These are phyloP conservation scores for Monosporascus sp. DNA, from an alignment of 2,329 filamentous ascomycete genomes.

Conservation along the genomic window DNA sequence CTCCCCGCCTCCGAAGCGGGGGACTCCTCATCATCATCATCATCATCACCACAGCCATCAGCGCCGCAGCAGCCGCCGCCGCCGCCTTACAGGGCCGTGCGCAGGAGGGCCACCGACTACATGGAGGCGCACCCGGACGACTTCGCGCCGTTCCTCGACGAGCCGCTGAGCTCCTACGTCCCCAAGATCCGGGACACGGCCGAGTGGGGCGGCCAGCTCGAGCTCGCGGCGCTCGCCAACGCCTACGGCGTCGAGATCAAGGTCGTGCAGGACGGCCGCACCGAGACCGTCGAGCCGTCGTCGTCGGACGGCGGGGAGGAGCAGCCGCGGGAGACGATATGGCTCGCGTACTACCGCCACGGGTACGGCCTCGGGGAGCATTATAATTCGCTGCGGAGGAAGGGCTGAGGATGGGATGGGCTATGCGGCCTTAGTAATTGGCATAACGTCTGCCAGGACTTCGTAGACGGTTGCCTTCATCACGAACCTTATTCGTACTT, in stretches of 20 bases:
- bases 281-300: slow-evolving; percentile 65
- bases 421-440: too few species aligned
- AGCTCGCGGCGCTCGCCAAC: slow-evolving; percentile 78
- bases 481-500: too few species aligned
- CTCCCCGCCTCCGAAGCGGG: slow-evolving; percentile 13
- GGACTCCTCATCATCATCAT: background rate
- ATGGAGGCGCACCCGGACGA: slow-evolving; percentile 71
- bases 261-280: slow-evolving; percentile 78
- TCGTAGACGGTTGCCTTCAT: too few species aligned
- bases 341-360: slow-evolving; percentile 93
- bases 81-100: slow-evolving; percentile 59
- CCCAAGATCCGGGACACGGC: slow-evolving; percentile 77
- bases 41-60: too few species aligned
- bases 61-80: slow-evolving; percentile 15
- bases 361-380: slow-evolving; percentile 93
- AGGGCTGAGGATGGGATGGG: slow-evolving; percentile 5
- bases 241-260: slow-evolving; percentile 76
- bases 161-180: slow-evolving; percentile 68
- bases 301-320: slow-evolving; percentile 36
- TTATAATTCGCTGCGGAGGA: slow-evolving; percentile 78
- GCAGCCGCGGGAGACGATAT: slow-evolving; percentile 52
- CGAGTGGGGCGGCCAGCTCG: slow-evolving; percentile 93
- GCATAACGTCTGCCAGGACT: too few species aligned
- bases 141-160: slow-evolving; percentile 83
- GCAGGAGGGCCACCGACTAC: slow-evolving; percentile 69